Conservation (phyloP, 1,139 yeast species). For the Torulaspora pretoriensis region DNA sequence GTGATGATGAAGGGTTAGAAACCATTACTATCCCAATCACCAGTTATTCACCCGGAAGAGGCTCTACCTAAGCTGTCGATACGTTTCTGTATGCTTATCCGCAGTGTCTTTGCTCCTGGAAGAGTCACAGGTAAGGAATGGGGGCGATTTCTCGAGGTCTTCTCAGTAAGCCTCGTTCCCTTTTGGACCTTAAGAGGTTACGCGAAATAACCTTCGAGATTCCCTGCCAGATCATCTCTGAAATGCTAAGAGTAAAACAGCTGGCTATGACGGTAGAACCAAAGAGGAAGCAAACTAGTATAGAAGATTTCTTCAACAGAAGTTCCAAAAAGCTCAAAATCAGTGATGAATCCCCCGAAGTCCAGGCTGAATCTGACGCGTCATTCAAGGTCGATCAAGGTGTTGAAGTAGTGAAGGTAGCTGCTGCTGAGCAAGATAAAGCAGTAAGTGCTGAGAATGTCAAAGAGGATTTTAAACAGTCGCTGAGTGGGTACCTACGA, state of each 20-base stretch:
- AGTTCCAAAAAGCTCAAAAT: constrained; percentile 11
- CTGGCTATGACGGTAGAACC: constrained; percentile 7
- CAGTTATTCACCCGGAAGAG: neutral
- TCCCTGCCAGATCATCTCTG: neutral
- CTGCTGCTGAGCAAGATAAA: neutral
- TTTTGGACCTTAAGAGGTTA: neutral
- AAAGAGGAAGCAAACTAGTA: constrained; percentile 21
- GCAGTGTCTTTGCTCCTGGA: neutral
- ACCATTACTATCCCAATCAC: neutral
- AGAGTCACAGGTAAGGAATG: neutral
- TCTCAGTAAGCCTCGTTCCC: neutral
- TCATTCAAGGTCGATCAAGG: constrained; percentile 3
- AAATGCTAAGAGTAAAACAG: neutral
- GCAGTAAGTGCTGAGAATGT: neutral
- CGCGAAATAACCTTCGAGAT: constrained; percentile 1
- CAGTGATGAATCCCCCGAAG: neutral
- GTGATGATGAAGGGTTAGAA: constrained; percentile 6
- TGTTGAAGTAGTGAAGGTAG: neutral
- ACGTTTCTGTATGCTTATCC: neutral
- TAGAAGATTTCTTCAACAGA: constrained; percentile 23
- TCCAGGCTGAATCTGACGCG: constrained; percentile 8
- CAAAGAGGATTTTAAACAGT: constrained; percentile 45
- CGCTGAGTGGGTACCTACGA: constrained; percentile 50
- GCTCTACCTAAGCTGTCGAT: neutral
- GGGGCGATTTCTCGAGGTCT: too few species aligned